A percentile compares a stretch with the other conserved stretches of the same genome.
Conservation (phyloP, 768 basidiomycete genomes). For the Tephrocybe sp. region DNA sequence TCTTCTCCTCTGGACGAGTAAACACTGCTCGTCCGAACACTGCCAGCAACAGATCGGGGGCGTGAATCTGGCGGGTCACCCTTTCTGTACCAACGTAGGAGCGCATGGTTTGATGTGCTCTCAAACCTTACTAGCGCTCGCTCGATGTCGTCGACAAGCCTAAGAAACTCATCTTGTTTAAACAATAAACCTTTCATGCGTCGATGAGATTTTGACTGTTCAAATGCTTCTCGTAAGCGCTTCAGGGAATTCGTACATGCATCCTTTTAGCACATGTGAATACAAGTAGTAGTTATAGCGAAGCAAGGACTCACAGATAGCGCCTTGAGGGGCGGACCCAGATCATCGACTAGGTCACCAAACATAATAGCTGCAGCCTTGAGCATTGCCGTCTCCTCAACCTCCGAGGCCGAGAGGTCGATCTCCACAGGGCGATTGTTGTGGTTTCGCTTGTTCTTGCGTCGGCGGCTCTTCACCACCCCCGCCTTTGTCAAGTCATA, state of each 20-base stretch:
- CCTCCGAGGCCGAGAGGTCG: slow-evolving; percentile 17
- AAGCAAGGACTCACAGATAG: slow-evolving; percentile 56
- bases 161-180: slow-evolving; percentile 60
- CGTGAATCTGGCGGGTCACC: slow-evolving; percentile 34
- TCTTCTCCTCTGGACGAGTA: slow-evolving; percentile 20
- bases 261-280: slow-evolving; percentile 36
- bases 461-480: slow-evolving; percentile 21
- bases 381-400: slow-evolving; percentile 43
- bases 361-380: slow-evolving; percentile 73
- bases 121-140: slow-evolving; percentile 73
- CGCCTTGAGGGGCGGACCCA: slow-evolving; percentile 74
- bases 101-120: slow-evolving; percentile 80
- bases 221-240: slow-evolving; percentile 66
- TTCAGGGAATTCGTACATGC: slow-evolving; percentile 61
- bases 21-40: slow-evolving; percentile 11
- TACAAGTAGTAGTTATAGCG: neutral
- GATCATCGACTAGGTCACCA: slow-evolving; percentile 75
- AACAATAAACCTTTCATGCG: slow-evolving; percentile 31
- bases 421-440: slow-evolving; percentile 8
- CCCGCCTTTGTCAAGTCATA: slow-evolving; percentile 74
- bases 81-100: slow-evolving; percentile 70
- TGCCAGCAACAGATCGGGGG: slow-evolving; percentile 23
- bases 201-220: slow-evolving; percentile 37
- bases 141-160: slow-evolving; percentile 66
- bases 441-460: slow-evolving; percentile 19